Evolutionary conservation across 106 monocot species (phyloP), one percentile per base, ranked within the genome.

Genomic region (Platanthera guangdongensis): DNA sequence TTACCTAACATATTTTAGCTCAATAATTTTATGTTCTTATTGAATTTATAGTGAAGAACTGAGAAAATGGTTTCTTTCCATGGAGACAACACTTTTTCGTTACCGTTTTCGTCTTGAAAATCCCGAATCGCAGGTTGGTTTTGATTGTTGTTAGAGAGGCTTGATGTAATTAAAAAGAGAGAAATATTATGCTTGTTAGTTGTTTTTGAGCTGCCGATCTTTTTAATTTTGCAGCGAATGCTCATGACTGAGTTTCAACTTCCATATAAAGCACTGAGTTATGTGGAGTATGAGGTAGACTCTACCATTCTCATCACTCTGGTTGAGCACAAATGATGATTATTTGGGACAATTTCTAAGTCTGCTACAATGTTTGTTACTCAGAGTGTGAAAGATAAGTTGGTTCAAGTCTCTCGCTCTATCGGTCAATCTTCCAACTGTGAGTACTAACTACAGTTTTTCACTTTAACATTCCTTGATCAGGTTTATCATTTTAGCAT

Each of bases 31-130:
- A 59, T 57, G 72, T 50, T 50, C 6, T 15, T 18, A 4, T 53
- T 7, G 18, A 32, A 19, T 52, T 72, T 77, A 14, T 68, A 93
- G 93, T 55, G 96, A 97, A 19, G 96, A 97, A 13, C 50, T 87
- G 81, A 89, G 89, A 62, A 94, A 89, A 64, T 97, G 97, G 94
- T 91, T 97, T 83, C 86, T 97, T 79, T 90, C 87, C 11, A 89
- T 86, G 89, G 93, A 97, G 80, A 89, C 94, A 4, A 78, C 81
- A 0, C 87, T 97, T 47, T 97, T 94, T 47, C 88, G 90, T 60
- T 91, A 90, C 63, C 83, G 93, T 3, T 89, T 88, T 85, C 89
- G 89, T 6, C 79, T 81, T 28, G 81, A 93, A 84, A 83, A 74
- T 59, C 39, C 51, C 49, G 93, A 93, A 68, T 87, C 93, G 16